Percentiles rank a stretch among this genome's conserved stretches.
These are phyloP conservation scores for Phytopythium chamaehyphon DNA, from an alignment of 352 stramenopile species.

Conservation along the genomic window DNA sequence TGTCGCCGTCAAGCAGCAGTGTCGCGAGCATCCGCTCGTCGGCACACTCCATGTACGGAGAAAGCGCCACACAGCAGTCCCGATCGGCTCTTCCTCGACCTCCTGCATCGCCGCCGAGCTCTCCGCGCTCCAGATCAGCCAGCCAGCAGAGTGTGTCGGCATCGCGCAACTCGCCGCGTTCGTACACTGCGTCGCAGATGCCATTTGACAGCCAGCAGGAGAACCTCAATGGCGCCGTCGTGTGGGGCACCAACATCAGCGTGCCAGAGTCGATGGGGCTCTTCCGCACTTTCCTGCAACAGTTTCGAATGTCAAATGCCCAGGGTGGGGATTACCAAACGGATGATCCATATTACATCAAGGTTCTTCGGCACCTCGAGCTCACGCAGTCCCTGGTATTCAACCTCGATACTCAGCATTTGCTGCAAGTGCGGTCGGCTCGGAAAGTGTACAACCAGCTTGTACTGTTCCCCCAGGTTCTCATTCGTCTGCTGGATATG, in stretches of 20 bases:
- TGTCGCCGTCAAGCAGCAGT: constrained; percentile 39
- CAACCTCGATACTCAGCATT: constrained; percentile 90
- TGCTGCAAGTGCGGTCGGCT: constrained; percentile 72
- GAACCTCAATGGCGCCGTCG: constrained; percentile 77
- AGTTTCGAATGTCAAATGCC: constrained; percentile 52
- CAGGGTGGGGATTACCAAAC: background rate
- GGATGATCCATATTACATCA: constrained; percentile 72
- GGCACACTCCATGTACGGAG: constrained; percentile 22
- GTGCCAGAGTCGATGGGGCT: constrained; percentile 89
- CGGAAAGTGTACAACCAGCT: constrained; percentile 96
- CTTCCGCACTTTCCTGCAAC: constrained; percentile 88
- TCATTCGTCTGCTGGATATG: constrained; percentile 97
- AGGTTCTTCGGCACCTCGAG: constrained; percentile 67
- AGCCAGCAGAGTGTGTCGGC: constrained; percentile 34
- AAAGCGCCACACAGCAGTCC: constrained; percentile 16
- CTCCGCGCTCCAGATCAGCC: constrained; percentile 44
- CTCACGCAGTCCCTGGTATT: constrained; percentile 84
- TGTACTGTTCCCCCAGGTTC: constrained; percentile 92
- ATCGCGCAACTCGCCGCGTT: constrained; percentile 13
- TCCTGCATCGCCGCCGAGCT: constrained; percentile 59
- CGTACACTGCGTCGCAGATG: constrained; percentile 7
- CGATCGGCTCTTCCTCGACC: constrained; percentile 41
- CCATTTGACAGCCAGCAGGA: constrained; percentile 31
- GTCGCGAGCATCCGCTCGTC: constrained; percentile 9
- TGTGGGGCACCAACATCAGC: constrained; percentile 94